These are phyloP conservation scores for Cladophialophora chaetospira DNA, from an alignment of 2,329 filamentous ascomycete species.

Conservation along the genomic window DNA sequence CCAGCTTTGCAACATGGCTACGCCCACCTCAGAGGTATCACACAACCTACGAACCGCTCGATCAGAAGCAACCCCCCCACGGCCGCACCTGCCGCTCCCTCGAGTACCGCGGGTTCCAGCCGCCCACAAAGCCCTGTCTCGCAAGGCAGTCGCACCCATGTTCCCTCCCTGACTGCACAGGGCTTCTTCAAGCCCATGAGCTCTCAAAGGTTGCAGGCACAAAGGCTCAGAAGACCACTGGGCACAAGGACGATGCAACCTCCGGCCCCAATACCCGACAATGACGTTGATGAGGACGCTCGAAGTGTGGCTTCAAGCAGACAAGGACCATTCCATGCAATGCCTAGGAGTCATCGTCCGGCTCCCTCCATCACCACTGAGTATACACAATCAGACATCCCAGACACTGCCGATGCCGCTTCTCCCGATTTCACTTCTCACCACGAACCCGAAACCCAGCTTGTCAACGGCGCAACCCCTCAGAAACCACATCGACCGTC, in stretches of 20 bases:
- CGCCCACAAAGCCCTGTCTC: conserved; percentile 61
- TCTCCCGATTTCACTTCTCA: conserved; percentile 27
- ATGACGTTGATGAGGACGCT: conserved; percentile 53
- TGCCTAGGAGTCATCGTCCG: conserved; percentile 49
- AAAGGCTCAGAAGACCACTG: conserved; percentile 65
- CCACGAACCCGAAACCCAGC: conserved; percentile 21
- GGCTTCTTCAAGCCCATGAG: conserved; percentile 98
- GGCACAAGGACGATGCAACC: conserved; percentile 37
- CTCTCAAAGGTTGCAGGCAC: conserved; percentile 88
- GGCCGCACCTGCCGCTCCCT: conserved; percentile 35
- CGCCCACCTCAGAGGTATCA: conserved; percentile 31
- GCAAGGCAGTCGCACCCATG: conserved; percentile 78
- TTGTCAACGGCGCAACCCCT: conserved; percentile 24
- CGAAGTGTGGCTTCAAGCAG: conserved; percentile 62
- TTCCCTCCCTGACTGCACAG: conserved; percentile 82
- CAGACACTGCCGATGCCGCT: conserved; percentile 54
- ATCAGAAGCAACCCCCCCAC: conserved; percentile 24
- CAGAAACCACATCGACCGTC: conserved; percentile 49
- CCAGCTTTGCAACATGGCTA: conserved; percentile 31
- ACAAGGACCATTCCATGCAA: conserved; percentile 36
- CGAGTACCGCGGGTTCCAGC: conserved; percentile 49
- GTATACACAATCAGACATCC: conserved; percentile 71
- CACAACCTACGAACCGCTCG: conserved; percentile 29
- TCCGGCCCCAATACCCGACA: conserved; percentile 41
- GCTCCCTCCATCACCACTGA: conserved; percentile 80